Evolutionary conservation across 2,329 filamentous ascomycete genomes (phyloP).

Genomic region (Penicillium expansum): DNA sequence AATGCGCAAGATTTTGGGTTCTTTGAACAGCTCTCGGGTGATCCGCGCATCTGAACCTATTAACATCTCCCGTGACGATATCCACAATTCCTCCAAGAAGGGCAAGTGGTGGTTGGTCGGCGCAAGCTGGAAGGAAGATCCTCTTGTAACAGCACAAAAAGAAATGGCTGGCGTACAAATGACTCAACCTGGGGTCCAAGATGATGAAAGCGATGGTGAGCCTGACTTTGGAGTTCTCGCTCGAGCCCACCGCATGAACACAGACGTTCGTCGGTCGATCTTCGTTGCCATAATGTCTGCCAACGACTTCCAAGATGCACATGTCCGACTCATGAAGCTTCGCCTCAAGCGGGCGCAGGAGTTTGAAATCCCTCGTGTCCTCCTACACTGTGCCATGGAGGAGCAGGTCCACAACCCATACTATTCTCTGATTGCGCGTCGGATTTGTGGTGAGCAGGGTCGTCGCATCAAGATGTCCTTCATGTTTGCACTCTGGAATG

Average conservation of each 20-base stretch:
- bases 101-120: slow-evolving; percentile 99
- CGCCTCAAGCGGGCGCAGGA: slow-evolving; percentile 82
- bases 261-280: slow-evolving; percentile 81
- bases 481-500: slow-evolving; percentile 80
- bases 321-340: slow-evolving; percentile 74
- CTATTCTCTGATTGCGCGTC: slow-evolving; percentile 80
- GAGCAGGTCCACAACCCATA: slow-evolving; percentile 89
- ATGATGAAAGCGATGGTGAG: slow-evolving; percentile 37
- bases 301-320: slow-evolving; percentile 78
- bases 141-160: slow-evolving; percentile 36
- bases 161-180: slow-evolving; percentile 27
- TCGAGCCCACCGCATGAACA: slow-evolving; percentile 79
- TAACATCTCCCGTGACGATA: slow-evolving; percentile 75
- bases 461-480: slow-evolving; percentile 78
- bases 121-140: slow-evolving; percentile 70
- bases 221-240: slow-evolving; percentile 73
- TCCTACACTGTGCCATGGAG: slow-evolving; percentile 81
- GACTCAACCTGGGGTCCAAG: slow-evolving; percentile 11
- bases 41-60: slow-evolving; percentile 77
- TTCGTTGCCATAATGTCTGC: slow-evolving; percentile 89
- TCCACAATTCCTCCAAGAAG: slow-evolving; percentile 76
- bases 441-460: slow-evolving; percentile 65
- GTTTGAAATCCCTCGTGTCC: slow-evolving; percentile 79
- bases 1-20: slow-evolving; percentile 84
- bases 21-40: slow-evolving; percentile 62